phyloP scores from a whole-genome alignment of 2,329 filamentous ascomycete genomes.

The Cladosporium oxysporum region DNA sequence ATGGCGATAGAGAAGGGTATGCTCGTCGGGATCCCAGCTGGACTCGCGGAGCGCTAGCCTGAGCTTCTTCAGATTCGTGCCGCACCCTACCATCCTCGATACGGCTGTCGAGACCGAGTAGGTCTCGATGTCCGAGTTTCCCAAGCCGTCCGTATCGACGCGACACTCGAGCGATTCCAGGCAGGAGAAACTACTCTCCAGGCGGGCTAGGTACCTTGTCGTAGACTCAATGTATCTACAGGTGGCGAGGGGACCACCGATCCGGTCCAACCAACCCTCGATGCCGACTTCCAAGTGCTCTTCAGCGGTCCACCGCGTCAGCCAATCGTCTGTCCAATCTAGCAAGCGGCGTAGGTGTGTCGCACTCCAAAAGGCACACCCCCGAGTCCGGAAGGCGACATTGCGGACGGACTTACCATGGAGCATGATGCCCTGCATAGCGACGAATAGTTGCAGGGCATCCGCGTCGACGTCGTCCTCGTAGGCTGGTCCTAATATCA shows the following conservation, averaged over 20 bases:
- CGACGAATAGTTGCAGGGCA: slow-evolving; percentile 7
- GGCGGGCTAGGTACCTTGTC: slow-evolving; percentile 6
- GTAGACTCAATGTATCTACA: slow-evolving; percentile 4
- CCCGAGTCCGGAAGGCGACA: background rate
- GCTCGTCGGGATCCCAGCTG: slow-evolving; percentile 7
- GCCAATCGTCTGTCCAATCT: slow-evolving; percentile 1
- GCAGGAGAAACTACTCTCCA: slow-evolving; percentile 6
- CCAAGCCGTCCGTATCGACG: slow-evolving; percentile 3
- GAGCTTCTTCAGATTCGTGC: slow-evolving; percentile 7
- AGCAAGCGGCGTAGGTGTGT: slow-evolving; percentile 3
- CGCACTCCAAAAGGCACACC: slow-evolving; percentile 5
- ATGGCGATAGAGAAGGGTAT: slow-evolving; percentile 4
- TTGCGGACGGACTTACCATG: background rate
- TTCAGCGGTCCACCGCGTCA: slow-evolving; percentile 2
- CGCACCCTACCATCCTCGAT: slow-evolving; percentile 3
- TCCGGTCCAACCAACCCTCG: slow-evolving; percentile 3
- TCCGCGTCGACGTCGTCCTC: slow-evolving; percentile 5
- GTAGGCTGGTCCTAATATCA: slow-evolving; percentile 1
- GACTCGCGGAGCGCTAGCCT: slow-evolving; percentile 1
- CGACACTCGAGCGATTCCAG: slow-evolving; percentile 11
- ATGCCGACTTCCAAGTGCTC: slow-evolving; percentile 9
- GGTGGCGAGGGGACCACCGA: background rate
- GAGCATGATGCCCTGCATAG: slow-evolving; percentile 5
- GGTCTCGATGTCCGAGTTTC: background rate
- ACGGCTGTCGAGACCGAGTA: slow-evolving; percentile 2